Evolutionary conservation across 169 alveolate genomes (phyloP).

Genomic region (Prorocentrum cordatum): DNA sequence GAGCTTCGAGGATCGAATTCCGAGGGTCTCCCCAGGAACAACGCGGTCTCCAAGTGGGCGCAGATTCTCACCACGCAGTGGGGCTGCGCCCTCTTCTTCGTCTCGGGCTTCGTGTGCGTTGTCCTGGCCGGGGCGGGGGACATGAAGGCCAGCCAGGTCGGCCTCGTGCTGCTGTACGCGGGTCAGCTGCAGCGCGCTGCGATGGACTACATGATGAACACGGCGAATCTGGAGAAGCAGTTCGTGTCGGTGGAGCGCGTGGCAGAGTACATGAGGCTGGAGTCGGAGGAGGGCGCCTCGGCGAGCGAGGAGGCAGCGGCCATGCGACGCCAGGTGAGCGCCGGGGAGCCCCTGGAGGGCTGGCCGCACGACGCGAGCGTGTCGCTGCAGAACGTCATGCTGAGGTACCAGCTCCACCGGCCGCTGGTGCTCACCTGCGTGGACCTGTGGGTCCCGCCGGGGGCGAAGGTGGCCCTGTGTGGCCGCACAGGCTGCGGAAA

Average conservation of each 20-base stretch:
- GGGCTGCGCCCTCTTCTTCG: slow-evolving; percentile 52
- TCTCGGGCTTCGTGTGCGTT: slow-evolving; percentile 40
- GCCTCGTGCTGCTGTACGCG: slow-evolving; percentile 33
- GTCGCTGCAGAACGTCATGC: too few species aligned
- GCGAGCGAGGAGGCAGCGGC: too few species aligned
- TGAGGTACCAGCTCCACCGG: slow-evolving; percentile 39
- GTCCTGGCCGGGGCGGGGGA: slow-evolving; percentile 26
- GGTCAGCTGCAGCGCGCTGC: slow-evolving; percentile 34
- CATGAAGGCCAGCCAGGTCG: slow-evolving; percentile 36
- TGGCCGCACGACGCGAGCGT: too few species aligned
- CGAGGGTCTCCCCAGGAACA: slow-evolving; percentile 25
- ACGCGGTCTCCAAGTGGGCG: slow-evolving; percentile 66
- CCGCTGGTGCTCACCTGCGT: slow-evolving; percentile 10
- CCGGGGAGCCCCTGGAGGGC: too few species aligned
- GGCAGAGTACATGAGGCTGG: slow-evolving; percentile 49
- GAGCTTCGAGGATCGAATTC: too few species aligned
- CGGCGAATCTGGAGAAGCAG: slow-evolving; percentile 39
- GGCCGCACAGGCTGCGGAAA: slow-evolving; percentile 66
- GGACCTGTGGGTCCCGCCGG: not conserved
- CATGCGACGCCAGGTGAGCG: too few species aligned
- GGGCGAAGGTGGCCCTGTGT: slow-evolving; percentile 29
- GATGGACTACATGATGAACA: slow-evolving; percentile 70
- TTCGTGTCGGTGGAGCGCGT: slow-evolving; percentile 63
- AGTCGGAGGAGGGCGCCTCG: not conserved
- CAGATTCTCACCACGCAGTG: slow-evolving; percentile 50